Conservation (phyloP, 2,329 filamentous ascomycete genomes). For the Botrytis galanthina region DNA sequence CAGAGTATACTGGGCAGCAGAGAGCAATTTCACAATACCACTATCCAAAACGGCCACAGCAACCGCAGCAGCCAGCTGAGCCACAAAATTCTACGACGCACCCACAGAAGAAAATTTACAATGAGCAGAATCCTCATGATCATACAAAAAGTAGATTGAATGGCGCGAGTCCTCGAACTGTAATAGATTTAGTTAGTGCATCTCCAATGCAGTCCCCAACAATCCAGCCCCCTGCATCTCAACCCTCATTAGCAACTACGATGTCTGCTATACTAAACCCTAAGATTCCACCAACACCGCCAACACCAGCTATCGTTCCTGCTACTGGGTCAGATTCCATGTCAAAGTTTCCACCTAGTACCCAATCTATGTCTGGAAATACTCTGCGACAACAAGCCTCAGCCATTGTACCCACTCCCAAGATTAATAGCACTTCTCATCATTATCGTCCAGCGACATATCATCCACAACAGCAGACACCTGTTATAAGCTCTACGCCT, state of each 20-base stretch:
- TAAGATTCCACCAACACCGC: not conserved
- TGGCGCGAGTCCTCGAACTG: not conserved
- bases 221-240: not conserved
- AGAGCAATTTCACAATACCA: not conserved
- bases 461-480: not conserved
- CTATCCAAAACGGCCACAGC: not conserved
- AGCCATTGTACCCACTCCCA: not conserved
- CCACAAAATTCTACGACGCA: not conserved
- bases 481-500: not conserved
- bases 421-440: not conserved
- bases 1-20: not conserved
- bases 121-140: not conserved
- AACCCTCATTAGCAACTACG: not conserved
- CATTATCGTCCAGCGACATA: not conserved
- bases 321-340: not conserved
- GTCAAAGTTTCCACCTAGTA: not conserved
- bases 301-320: not conserved
- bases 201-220: not conserved
- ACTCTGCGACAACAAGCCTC: not conserved
- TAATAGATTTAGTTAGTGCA: not conserved
- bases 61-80: not conserved
- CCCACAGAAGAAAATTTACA: not conserved
- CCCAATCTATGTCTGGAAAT: not conserved
- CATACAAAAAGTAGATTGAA: not conserved
- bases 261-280: slow-evolving; percentile 10